Evolutionary conservation across 371 early-diverging fungal species (phyloP).

Genomic region (Encephalitozoon cuniculi): DNA sequence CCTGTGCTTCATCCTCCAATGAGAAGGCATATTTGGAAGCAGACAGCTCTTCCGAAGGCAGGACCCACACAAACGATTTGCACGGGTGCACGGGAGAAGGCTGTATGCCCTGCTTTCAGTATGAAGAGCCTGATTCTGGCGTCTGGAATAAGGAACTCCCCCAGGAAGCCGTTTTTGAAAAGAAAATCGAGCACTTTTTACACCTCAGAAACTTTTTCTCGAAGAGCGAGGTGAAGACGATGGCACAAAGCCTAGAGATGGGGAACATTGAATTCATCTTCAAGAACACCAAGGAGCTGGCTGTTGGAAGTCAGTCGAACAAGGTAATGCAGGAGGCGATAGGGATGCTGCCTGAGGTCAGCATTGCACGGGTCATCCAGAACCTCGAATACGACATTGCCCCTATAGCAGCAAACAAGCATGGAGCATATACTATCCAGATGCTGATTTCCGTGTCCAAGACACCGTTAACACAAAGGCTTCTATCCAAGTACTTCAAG

Average conservation of each 20-base stretch:
- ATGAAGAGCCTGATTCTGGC: not conserved
- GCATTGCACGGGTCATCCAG: slow-evolving; percentile 30
- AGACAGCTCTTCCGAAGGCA: not conserved
- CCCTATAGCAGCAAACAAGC: slow-evolving; percentile 58
- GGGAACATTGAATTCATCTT: slow-evolving; percentile 25
- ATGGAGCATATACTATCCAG: slow-evolving; percentile 61
- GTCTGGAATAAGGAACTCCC: not conserved
- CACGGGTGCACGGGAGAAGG: not conserved
- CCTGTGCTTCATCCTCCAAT: not conserved
- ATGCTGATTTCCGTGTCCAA: slow-evolving; percentile 39
- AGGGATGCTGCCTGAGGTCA: slow-evolving; percentile 34
- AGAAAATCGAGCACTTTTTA: slow-evolving; percentile 39
- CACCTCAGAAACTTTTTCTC: slow-evolving; percentile 34
- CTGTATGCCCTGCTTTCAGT: not conserved
- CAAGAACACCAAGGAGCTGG: slow-evolving; percentile 46
- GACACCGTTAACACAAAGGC: slow-evolving; percentile 17
- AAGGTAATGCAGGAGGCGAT: slow-evolving; percentile 56
- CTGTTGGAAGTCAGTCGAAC: slow-evolving; percentile 57
- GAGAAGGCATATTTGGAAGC: not conserved
- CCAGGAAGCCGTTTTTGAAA: slow-evolving; percentile 12
- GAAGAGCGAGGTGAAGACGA: slow-evolving; percentile 33
- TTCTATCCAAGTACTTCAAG: slow-evolving; percentile 44
- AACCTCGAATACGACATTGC: slow-evolving; percentile 51
- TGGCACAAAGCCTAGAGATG: not conserved
- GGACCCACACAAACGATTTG: not conserved